Conservation (phyloP, 2,329 filamentous ascomycete genomes). For the Colletotrichum gigasporum region DNA sequence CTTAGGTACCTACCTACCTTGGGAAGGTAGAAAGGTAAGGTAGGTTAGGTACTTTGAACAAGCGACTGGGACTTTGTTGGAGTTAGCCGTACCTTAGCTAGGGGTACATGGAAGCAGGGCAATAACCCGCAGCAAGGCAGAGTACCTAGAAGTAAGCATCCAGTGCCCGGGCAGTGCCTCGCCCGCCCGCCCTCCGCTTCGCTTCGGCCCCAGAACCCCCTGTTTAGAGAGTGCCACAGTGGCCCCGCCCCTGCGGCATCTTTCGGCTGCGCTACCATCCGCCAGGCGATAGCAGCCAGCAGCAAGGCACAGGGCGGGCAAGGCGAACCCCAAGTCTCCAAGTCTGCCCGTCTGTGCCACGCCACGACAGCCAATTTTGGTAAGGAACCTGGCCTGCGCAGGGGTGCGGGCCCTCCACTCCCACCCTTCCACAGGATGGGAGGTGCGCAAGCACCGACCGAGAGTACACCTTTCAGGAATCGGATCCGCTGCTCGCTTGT, state of each 20-base stretch:
- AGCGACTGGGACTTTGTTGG: too few relatives aligned
- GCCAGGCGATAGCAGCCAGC: conserved; percentile 1
- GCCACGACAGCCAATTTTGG: conserved; percentile 20
- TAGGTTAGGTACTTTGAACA: too few relatives aligned
- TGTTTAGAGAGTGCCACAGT: conserved; percentile 23
- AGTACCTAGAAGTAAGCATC: too few relatives aligned
- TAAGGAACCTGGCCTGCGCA: conserved; percentile 2
- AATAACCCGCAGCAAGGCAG: too few relatives aligned
- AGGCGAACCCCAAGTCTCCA: conserved; percentile 3
- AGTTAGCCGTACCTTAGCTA: too few relatives aligned
- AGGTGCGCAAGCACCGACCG: conserved; percentile 6
- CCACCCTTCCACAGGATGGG: background rate
- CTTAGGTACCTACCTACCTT: too few relatives aligned
- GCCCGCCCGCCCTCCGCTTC: too few relatives aligned
- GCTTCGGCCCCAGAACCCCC: conserved; percentile 1
- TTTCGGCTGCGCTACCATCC: conserved; percentile 28
- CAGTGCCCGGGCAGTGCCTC: too few relatives aligned
- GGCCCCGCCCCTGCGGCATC: conserved; percentile 17
- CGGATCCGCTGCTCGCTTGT: too few relatives aligned
- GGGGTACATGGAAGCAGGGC: too few relatives aligned
- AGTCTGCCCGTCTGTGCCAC: conserved; percentile 23
- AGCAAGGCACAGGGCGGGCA: background rate
- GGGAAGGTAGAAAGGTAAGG: too few relatives aligned
- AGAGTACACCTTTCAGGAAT: conserved; percentile 23
- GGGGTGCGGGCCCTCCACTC: too few relatives aligned